phyloP scores from a whole-genome alignment of 1,284 basidiomycete species.

The Rugiboletus extremiorientalis region DNA sequence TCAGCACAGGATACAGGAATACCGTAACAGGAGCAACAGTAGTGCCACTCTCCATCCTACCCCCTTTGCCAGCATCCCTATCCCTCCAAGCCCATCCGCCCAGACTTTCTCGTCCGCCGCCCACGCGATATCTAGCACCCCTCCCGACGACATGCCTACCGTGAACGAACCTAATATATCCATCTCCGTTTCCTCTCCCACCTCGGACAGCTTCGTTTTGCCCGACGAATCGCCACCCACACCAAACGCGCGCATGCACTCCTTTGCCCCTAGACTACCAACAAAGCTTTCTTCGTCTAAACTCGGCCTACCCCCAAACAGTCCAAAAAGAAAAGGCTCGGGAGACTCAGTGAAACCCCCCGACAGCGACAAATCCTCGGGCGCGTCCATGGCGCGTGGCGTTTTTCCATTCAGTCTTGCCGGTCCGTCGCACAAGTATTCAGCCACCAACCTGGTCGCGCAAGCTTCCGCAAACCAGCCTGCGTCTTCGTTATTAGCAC shows the following conservation, averaged over 20 bases:
- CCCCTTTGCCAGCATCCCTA: constrained; percentile 25
- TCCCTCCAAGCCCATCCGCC: constrained; percentile 33
- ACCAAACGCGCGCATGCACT: constrained; percentile 39
- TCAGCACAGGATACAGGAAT: constrained; percentile 61
- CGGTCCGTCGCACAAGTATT: constrained; percentile 31
- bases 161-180: constrained; percentile 32
- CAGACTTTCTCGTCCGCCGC: constrained; percentile 50
- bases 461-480: constrained; percentile 20
- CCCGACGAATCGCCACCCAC: constrained; percentile 25
- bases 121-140: constrained; percentile 17
- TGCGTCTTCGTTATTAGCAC: constrained; percentile 45
- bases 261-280: constrained; percentile 68
- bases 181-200: constrained; percentile 37
- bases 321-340: constrained; percentile 55
- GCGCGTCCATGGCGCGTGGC: constrained; percentile 23
- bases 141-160: constrained; percentile 20
- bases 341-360: constrained; percentile 34
- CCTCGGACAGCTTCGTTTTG: constrained; percentile 23
- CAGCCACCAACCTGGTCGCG: constrained; percentile 19
- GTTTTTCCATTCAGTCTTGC: constrained; percentile 36
- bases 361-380: constrained; percentile 28
- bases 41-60: constrained; percentile 35
- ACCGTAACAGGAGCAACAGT: constrained; percentile 50
- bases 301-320: constrained; percentile 41
- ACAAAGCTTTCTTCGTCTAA: constrained; percentile 61